Conservation (phyloP, 257 asterid species). For the Solanum dulcamara region DNA sequence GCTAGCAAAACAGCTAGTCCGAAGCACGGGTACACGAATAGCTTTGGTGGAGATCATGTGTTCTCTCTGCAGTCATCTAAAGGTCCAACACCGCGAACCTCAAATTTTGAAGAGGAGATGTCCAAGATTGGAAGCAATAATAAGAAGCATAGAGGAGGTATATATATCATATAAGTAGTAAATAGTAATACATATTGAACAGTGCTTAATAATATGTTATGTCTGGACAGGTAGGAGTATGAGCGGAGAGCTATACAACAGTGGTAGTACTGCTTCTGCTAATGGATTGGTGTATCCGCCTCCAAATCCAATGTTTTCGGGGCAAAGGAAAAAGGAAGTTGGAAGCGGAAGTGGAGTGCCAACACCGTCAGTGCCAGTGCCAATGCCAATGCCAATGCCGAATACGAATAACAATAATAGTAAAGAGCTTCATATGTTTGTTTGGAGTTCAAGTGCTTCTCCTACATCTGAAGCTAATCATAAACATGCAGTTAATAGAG, state of each 20-base stretch:
- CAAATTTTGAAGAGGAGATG: slow-evolving; percentile 84
- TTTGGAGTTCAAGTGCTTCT: slow-evolving; percentile 93
- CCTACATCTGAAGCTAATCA: slow-evolving; percentile 73
- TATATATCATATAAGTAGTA: background rate
- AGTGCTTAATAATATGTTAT: no score
- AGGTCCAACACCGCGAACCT: slow-evolving; percentile 74
- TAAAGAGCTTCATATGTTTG: slow-evolving; percentile 85
- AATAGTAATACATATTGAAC: background rate
- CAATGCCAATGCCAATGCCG: background rate
- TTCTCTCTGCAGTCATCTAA: slow-evolving; percentile 66
- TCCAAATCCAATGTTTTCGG: slow-evolving; percentile 69
- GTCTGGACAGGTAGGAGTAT: slow-evolving; percentile 36
- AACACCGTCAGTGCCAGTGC: background rate
- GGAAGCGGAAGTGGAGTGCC: slow-evolving; percentile 4
- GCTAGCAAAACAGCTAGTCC: slow-evolving; percentile 72
- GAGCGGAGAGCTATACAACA: slow-evolving; percentile 64
- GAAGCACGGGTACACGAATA: slow-evolving; percentile 53
- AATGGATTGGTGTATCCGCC: slow-evolving; percentile 39
- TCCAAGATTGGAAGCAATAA: slow-evolving; percentile 37
- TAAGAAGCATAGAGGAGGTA: slow-evolving; percentile 8
- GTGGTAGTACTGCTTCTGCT: background rate
- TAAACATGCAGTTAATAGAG: slow-evolving; percentile 37
- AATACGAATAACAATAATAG: slow-evolving; percentile 17
- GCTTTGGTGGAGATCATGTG: slow-evolving; percentile 46
- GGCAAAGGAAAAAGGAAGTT: slow-evolving; percentile 49